Evolutionary conservation across 164 flowering plant species (phyloP), one percentile per base, ranked within the genome.

Genomic region (Amborella trichopoda): DNA sequence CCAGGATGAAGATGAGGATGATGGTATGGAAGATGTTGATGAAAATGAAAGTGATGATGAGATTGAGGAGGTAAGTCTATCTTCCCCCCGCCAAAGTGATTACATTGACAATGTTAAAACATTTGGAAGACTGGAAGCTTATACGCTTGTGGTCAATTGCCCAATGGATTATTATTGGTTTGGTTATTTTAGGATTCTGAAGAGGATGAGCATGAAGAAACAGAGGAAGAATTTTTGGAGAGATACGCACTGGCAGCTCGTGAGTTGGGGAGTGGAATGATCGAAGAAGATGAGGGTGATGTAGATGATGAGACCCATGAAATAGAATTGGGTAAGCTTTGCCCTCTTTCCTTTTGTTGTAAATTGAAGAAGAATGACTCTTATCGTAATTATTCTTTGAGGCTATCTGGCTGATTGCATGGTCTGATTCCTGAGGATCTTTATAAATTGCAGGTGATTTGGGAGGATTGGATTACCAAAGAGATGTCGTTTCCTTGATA

Each of bases 201-300:
- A 49, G 71, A 63, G 46, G 78, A 75, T 30, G 81, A 70, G 18
- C 66, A 3, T 59, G 87, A 81, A 65, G 95, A 84, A 72, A 84
- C 90, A 6, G 76, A 79, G 54, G 81, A 78, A 56, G 74, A 84
- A 47, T 84, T 84, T 65, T 56, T 81, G 55, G 74, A 77, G 52
- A 69, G 95, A 66, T 79, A 81, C 61, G 95, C 89, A 23, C 45
- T 75, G 52, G 75, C 69, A 22, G 86, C 90, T 54, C 40, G 18
- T 44, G 68, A 61, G 20, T 57, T 81, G 70, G 79, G 74, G 55
- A 57, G 58, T 63, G 74, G 58, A 23, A 28, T 66, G 36, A 41
- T 40, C 44, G 59, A 63, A 19, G n/a, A n/a, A n/a, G 90, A 79
- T 57, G 83, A 78, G 46, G 81, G 70, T 25, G 90, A 84, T 53